Evolutionary conservation across 768 basidiomycete species (phyloP), one percentile per base, ranked within the genome.

Genomic region (Phaeotremella skinneri): DNA sequence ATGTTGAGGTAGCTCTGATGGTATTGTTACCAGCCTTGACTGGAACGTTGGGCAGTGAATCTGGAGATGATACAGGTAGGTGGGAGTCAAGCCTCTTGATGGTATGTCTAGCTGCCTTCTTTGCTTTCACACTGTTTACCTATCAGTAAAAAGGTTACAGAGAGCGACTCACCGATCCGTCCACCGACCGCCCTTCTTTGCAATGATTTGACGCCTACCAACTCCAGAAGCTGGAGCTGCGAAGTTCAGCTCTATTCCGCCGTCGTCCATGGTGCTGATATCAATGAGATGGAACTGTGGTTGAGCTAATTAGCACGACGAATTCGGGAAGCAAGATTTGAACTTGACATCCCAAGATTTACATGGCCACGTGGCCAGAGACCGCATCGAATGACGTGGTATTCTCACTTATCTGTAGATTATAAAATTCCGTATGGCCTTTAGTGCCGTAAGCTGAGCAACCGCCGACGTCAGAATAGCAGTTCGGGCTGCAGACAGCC

Each of bases 201-300:
- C 62, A 29, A 66, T 67, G 6, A 52, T 52, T 13, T 57, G 45
- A 11, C 56, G 42, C 2, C 49, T 49, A 4, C 49, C 58, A 17
- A 45, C 48, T 14, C 57, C 59, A 2, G 62, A n/a, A 2, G 64
- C 39, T 1, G 77, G 53, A 0, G 59, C 56, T 2, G 78, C 82
- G 60, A 91, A 81, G 73, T 91, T 90, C 59, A 91, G 82, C 32
- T 90, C 82, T 49, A 91, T 81, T 50, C 80, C 87, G 76, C 88
- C 86, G 78, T 88, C 87, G 14, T 51, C 61, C 71, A 73, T 72
- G 31, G 45, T 56, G 34, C 9, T 37, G n/a, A n/a, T n/a, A n/a
- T n/a, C n/a, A n/a, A n/a, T n/a, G n/a, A n/a, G n/a, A n/a, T n/a
- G n/a, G n/a, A n/a, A n/a, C n/a, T n/a, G n/a, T n/a, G n/a, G n/a